These are phyloP conservation scores for Coccinonectria pachysandricola DNA, from an alignment of 2,329 filamentous ascomycete species.

Conservation along the genomic window DNA sequence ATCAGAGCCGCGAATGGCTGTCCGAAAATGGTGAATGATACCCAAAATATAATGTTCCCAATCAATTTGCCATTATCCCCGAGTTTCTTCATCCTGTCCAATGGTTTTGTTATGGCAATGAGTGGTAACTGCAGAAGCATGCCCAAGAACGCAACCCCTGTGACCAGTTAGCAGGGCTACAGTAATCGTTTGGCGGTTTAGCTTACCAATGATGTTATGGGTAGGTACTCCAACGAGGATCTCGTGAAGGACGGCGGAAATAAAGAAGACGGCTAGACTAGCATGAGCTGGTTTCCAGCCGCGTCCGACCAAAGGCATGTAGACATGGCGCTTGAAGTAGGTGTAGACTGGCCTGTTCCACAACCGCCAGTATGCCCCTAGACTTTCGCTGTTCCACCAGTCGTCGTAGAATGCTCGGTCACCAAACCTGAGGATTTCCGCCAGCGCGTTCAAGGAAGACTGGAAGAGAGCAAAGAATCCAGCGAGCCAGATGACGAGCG, in stretches of 20 bases:
- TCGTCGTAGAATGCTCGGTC: conserved; percentile 93
- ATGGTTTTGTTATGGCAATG: conserved; percentile 66
- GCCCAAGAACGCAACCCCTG: conserved; percentile 81
- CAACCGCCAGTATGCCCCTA: conserved; percentile 84
- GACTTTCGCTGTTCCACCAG: conserved; percentile 90
- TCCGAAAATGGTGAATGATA: conserved; percentile 89
- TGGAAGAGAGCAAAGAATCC: conserved; percentile 98
- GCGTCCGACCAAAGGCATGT: conserved; percentile 74
- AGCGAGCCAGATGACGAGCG: conserved; percentile 90
- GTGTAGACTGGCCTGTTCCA: conserved; percentile 98
- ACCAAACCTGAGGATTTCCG: conserved; percentile 81
- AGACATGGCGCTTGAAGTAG: conserved; percentile 93
- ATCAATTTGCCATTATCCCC: conserved; percentile 62
- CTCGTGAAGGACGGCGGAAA: conserved; percentile 86
- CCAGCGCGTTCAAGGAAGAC: conserved; percentile 79
- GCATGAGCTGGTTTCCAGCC: conserved; percentile 65
- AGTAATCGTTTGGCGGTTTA: background rate
- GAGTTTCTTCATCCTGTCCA: conserved; percentile 71
- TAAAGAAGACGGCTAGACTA: conserved; percentile 72
- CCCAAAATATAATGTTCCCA: conserved; percentile 93
- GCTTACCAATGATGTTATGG: conserved; percentile 76
- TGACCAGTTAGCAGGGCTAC: conserved; percentile 5
- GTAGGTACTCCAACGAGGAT: conserved; percentile 88
- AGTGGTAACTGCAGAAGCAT: conserved; percentile 92
- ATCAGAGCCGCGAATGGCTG: conserved; percentile 86